A percentile compares a stretch with the other conserved stretches of the same genome.
phyloP scores from a whole-genome alignment of 2,329 filamentous ascomycete genomes.

The Calonectria ilicicola region DNA sequence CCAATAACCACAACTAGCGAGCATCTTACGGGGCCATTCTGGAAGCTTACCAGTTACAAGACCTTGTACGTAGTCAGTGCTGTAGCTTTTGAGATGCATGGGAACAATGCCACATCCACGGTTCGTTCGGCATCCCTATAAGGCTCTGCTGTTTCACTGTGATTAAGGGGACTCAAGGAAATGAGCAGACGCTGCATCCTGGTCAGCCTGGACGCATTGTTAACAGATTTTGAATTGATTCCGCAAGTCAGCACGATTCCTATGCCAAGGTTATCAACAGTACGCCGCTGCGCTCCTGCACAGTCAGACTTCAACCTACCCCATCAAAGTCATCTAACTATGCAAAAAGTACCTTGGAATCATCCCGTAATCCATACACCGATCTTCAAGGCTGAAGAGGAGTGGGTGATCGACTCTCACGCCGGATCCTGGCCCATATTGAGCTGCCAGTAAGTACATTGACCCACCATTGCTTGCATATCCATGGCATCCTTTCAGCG shows the following conservation, averaged over 20 bases:
- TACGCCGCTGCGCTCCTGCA: no score
- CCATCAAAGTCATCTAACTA: neutral
- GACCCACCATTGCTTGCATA: slow-evolving; percentile 8
- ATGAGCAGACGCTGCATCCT: neutral
- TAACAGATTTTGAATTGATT: neutral
- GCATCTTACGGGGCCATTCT: neutral
- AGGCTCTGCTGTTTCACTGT: slow-evolving; percentile 2
- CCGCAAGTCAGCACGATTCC: neutral
- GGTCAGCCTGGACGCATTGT: neutral
- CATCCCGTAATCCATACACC: neutral
- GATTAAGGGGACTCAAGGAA: neutral
- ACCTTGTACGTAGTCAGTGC: neutral
- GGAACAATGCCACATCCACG: slow-evolving; percentile 3
- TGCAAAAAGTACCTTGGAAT: neutral
- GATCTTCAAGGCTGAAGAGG: neutral
- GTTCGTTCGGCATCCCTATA: slow-evolving; percentile 10
- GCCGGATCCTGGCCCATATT: slow-evolving; percentile 1
- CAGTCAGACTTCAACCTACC: neutral
- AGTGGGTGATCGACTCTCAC: neutral
- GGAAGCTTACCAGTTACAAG: neutral
- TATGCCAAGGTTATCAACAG: neutral
- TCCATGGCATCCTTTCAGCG: neutral
- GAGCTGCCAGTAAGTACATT: neutral
- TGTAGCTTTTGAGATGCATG: slow-evolving; percentile 2
- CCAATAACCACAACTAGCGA: neutral